Evolutionary conservation across 1,284 basidiomycete species (phyloP).

Genomic region (Leccinum pachyderme): DNA sequence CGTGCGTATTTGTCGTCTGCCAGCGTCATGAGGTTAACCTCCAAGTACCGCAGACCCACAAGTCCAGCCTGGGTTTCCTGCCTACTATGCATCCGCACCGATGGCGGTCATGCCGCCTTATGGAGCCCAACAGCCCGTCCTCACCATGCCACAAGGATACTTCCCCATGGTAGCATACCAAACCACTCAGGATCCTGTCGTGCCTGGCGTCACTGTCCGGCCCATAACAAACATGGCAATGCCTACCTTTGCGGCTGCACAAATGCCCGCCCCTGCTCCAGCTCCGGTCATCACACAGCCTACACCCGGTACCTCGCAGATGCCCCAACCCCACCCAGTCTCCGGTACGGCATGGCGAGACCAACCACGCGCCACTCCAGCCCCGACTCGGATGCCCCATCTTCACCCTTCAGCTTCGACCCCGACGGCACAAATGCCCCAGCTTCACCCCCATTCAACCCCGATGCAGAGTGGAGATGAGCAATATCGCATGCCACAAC

Average conservation of each 20-base stretch:
- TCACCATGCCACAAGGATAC: conserved; percentile 29
- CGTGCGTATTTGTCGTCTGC: conserved; percentile 18
- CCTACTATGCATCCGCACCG: conserved; percentile 32
- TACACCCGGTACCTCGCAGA: conserved; percentile 8
- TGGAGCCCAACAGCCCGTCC: conserved; percentile 26
- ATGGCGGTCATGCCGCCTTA: conserved; percentile 23
- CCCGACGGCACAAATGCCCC: not conserved
- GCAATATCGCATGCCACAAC: not conserved
- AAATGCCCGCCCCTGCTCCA: conserved; percentile 20
- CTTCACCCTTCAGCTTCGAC: not conserved
- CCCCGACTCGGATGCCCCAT: not conserved
- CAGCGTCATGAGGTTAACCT: not conserved
- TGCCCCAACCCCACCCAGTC: conserved; percentile 21
- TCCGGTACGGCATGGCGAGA: not conserved
- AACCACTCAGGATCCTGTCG: conserved; percentile 15
- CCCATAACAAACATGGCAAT: conserved; percentile 15
- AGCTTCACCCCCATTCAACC: not conserved
- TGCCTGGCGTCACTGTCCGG: conserved; percentile 5
- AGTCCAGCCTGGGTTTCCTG: conserved; percentile 19
- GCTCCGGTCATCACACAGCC: not conserved
- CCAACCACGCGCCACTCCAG: not conserved
- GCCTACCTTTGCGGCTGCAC: conserved; percentile 16
- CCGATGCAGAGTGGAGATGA: not conserved
- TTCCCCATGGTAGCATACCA: conserved; percentile 23
- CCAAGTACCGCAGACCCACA: conserved; percentile 22